These are phyloP conservation scores for Zoysia pacifica DNA, from an alignment of 176 grass and related monocot genomes.

Conservation along the genomic window DNA sequence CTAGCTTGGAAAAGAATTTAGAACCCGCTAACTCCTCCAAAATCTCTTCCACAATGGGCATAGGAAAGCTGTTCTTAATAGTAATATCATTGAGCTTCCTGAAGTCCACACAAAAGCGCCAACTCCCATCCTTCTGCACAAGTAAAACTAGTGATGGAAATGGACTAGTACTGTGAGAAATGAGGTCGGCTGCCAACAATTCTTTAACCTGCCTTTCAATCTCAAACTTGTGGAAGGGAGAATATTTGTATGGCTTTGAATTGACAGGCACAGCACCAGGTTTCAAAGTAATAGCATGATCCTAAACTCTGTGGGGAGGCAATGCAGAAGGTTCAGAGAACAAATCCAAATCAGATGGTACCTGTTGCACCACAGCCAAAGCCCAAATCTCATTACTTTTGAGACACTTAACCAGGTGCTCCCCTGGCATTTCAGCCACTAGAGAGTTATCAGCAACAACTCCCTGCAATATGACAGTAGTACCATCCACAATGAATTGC, in stretches of 20 bases:
- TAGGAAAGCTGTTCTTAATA: too few relatives aligned
- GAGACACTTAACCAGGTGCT: neutral
- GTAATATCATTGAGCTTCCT: too few relatives aligned
- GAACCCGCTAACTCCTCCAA: too few relatives aligned
- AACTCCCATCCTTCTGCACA: too few relatives aligned
- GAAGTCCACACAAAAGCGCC: too few relatives aligned
- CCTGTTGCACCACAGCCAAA: neutral
- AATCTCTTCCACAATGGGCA: too few relatives aligned
- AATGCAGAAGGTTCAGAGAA: neutral
- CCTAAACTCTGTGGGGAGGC: neutral
- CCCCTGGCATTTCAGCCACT: too few relatives aligned
- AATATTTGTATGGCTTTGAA: neutral
- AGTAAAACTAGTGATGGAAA: neutral
- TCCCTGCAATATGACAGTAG: accelerated
- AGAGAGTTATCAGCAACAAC: accelerated
- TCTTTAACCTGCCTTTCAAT: neutral
- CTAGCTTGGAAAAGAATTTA: too few relatives aligned
- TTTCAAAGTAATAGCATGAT: neutral
- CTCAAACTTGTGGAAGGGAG: neutral
- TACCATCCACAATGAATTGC: accelerated
- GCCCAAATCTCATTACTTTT: neutral
- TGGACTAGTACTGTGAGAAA: accelerated
- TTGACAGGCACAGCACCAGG: neutral
- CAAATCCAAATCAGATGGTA: accelerated
- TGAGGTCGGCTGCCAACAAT: neutral